phyloP scores from a whole-genome alignment of 768 basidiomycete species.

The Lentinula edodes region DNA sequence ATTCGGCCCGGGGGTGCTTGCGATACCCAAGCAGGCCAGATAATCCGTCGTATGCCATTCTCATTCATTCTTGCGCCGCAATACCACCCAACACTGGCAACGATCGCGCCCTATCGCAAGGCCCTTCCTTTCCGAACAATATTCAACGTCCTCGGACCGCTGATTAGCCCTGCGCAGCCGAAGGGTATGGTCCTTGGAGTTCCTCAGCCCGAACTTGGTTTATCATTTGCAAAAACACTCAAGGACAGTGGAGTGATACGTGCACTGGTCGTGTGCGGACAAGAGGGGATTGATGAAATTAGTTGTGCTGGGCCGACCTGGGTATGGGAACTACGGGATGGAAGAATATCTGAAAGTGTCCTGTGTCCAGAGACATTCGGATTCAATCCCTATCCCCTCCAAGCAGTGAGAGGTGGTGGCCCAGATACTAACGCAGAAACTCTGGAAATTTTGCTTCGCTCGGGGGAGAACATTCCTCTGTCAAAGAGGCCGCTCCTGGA shows the following conservation, averaged over 20 bases:
- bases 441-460: conserved; percentile 58
- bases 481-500: conserved; percentile 63
- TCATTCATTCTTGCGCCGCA: conserved; percentile 92
- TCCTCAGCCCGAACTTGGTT: conserved; percentile 74
- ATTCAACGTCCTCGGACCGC: conserved; percentile 92
- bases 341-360: conserved; percentile 52
- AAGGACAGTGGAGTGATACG: conserved; percentile 69
- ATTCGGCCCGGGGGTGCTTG: conserved; percentile 20
- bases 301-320: conserved; percentile 88
- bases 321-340: conserved; percentile 77
- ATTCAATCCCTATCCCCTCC: conserved; percentile 61
- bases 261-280: conserved; percentile 91
- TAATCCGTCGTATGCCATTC: conserved; percentile 69
- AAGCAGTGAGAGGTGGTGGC: conserved; percentile 64
- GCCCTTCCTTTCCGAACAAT: conserved; percentile 91
- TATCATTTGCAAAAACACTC: conserved; percentile 74
- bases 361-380: conserved; percentile 79
- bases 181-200: conserved; percentile 90
- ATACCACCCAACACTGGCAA: conserved; percentile 84
- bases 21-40: conserved; percentile 27
- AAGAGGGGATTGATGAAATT: conserved; percentile 91
- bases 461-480: conserved; percentile 49
- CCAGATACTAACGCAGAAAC: conserved; percentile 78
- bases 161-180: conserved; percentile 88
- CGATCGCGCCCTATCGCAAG: conserved; percentile 79